Evolutionary conservation across 1,139 yeast genomes (phyloP).

Genomic region (Kluyveromyces marxianus): DNA sequence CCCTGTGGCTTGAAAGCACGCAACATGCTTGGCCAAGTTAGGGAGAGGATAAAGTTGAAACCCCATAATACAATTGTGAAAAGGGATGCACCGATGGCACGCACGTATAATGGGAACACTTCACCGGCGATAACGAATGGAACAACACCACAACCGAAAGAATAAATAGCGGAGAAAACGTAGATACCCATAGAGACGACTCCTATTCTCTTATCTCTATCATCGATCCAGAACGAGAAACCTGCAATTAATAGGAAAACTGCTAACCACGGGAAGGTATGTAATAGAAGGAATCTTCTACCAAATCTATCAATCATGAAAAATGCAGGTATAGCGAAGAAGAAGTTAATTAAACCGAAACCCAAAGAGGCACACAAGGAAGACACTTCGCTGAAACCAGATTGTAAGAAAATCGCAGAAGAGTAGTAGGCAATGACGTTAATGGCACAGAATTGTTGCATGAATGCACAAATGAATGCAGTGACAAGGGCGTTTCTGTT

Average conservation of each 20-base stretch:
- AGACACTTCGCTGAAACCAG: conserved; percentile 53
- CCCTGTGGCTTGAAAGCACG: conserved; percentile 68
- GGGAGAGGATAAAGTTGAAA: conserved; percentile 70
- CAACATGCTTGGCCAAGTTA: conserved; percentile 74
- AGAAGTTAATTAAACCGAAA: conserved; percentile 72
- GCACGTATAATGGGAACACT: conserved; percentile 74
- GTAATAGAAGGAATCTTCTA: conserved; percentile 59
- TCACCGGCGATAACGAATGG: conserved; percentile 88
- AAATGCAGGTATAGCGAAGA: conserved; percentile 79
- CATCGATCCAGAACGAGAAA: conserved; percentile 61
- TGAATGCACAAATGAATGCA: conserved; percentile 76
- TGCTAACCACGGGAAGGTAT: conserved; percentile 72
- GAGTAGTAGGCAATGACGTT: conserved; percentile 83
- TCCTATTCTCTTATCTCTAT: conserved; percentile 49
- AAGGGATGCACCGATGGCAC: conserved; percentile 80
- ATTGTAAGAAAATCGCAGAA: conserved; percentile 60
- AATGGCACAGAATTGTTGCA: conserved; percentile 91
- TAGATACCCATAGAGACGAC: conserved; percentile 67
- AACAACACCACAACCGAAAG: conserved; percentile 86
- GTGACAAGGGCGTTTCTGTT: conserved; percentile 79
- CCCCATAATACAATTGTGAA: conserved; percentile 87
- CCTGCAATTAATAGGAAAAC: conserved; percentile 64
- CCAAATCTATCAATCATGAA: conserved; percentile 77
- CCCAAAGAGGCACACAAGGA: conserved; percentile 81
- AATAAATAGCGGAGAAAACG: conserved; percentile 64